These are phyloP conservation scores for Fraxinus sp. DNA, from an alignment of 305 asterid species.

Conservation along the genomic window DNA sequence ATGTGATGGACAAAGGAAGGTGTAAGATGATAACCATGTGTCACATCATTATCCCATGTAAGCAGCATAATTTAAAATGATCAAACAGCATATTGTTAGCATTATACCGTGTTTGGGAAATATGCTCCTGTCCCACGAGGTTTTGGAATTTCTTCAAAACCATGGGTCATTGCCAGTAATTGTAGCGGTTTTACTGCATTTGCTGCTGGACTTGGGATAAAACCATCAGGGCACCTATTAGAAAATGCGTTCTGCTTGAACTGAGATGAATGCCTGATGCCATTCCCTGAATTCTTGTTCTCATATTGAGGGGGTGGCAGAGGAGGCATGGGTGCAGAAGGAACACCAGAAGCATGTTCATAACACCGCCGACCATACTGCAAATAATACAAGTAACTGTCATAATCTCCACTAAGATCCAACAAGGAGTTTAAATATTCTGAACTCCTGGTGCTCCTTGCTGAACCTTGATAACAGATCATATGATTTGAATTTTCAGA, in stretches of 20 bases:
- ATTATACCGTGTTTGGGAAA: constrained; percentile 66
- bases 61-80: background rate
- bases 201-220: constrained; percentile 15
- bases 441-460: constrained; percentile 25
- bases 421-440: constrained; percentile 30
- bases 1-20: background rate
- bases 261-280: constrained; percentile 21
- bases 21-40: background rate
- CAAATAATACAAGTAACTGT: constrained; percentile 35
- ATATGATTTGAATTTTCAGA: constrained; percentile 26
- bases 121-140: constrained; percentile 80
- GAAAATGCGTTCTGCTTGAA: constrained; percentile 21
- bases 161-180: constrained; percentile 39
- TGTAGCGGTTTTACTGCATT: constrained; percentile 34
- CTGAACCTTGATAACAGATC: constrained; percentile 23
- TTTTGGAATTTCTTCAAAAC: constrained; percentile 62
- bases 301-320: constrained; percentile 30
- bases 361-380: constrained; percentile 46
- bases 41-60: constrained; percentile 7
- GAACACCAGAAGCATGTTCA: constrained; percentile 35
- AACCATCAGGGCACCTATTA: constrained; percentile 17
- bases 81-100: constrained; percentile 7
- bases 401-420: constrained; percentile 64
- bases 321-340: constrained; percentile 37
- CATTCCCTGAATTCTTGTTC: constrained; percentile 26